Percentiles rank a stretch among this genome's conserved stretches.
These are phyloP conservation scores for Plasmodium coatneyi DNA, from an alignment of 169 alveolate species.

Conservation along the genomic window DNA sequence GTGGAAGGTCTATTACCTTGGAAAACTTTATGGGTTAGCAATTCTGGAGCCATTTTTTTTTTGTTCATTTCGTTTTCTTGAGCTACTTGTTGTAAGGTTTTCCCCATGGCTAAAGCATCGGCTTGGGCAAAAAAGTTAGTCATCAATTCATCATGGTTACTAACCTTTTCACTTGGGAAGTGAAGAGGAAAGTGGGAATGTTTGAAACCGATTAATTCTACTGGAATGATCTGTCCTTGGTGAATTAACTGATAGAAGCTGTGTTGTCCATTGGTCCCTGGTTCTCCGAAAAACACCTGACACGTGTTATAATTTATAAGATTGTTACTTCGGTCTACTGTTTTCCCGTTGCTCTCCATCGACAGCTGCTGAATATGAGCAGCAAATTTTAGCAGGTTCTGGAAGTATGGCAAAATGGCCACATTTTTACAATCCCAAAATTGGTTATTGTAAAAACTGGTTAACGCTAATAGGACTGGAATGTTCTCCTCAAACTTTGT, in stretches of 20 bases:
- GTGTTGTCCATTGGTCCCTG: slow-evolving; percentile 99
- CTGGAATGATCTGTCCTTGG: slow-evolving; percentile 96
- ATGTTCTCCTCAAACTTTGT: slow-evolving; percentile 89
- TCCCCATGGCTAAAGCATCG: slow-evolving; percentile 98
- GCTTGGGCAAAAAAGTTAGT: slow-evolving; percentile 99
- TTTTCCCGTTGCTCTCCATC: slow-evolving; percentile 98
- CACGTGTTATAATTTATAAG: slow-evolving; percentile 89
- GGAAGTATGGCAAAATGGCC: slow-evolving; percentile 98
- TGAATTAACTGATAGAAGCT: slow-evolving; percentile 97
- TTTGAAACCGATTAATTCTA: slow-evolving; percentile 98
- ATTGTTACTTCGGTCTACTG: slow-evolving; percentile 89
- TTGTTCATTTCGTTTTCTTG: slow-evolving; percentile 77
- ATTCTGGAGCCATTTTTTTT: slow-evolving; percentile 86
- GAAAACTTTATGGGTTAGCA: slow-evolving; percentile 93
- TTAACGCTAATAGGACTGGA: slow-evolving; percentile 95
- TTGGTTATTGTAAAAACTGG: slow-evolving; percentile 95
- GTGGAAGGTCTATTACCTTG: slow-evolving; percentile 97
- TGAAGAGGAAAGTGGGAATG: slow-evolving; percentile 91
- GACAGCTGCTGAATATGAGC: slow-evolving; percentile 97
- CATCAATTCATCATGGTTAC: slow-evolving; percentile 97
- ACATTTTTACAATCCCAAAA: slow-evolving; percentile 90
- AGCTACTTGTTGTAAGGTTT: slow-evolving; percentile 87
- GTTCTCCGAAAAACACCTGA: slow-evolving; percentile 99
- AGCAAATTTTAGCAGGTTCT: slow-evolving; percentile 94
- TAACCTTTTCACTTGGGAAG: slow-evolving; percentile 74